These are phyloP conservation scores for Glaciozyma antarctica DNA, from an alignment of 768 basidiomycete genomes.

Conservation along the genomic window DNA sequence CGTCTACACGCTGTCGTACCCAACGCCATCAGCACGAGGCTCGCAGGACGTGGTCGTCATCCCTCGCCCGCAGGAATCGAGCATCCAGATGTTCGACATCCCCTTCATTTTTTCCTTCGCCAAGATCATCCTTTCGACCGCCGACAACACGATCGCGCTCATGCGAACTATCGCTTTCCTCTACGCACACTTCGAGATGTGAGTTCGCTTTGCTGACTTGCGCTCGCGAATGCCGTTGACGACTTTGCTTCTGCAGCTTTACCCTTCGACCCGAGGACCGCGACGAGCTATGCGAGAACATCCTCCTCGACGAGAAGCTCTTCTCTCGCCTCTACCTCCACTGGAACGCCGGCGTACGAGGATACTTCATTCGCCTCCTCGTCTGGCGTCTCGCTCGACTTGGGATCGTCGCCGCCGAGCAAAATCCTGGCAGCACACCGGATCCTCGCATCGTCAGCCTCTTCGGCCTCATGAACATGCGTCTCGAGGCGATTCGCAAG, in stretches of 20 bases:
- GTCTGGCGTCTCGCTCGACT: slow-evolving; percentile 43
- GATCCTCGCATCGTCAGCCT: slow-evolving; percentile 35
- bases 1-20: slow-evolving; percentile 38
- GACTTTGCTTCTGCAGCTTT: slow-evolving; percentile 20
- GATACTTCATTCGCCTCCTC: slow-evolving; percentile 35
- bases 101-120: slow-evolving; percentile 41
- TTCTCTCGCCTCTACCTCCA: slow-evolving; percentile 43
- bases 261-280: slow-evolving; percentile 37
- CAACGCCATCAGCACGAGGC: slow-evolving; percentile 11
- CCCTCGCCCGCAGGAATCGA: slow-evolving; percentile 21
- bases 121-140: slow-evolving; percentile 39
- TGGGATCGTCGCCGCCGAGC: slow-evolving; percentile 31
- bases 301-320: slow-evolving; percentile 40
- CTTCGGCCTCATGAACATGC: slow-evolving; percentile 40
- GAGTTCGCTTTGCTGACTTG: neutral
- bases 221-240: neutral
- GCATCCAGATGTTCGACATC: slow-evolving; percentile 39
- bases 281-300: slow-evolving; percentile 39
- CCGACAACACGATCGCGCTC: slow-evolving; percentile 44
- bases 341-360: slow-evolving; percentile 38
- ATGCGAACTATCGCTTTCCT: slow-evolving; percentile 43
- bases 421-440: slow-evolving; percentile 21
- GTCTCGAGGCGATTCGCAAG: slow-evolving; percentile 42
- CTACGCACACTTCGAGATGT: slow-evolving; percentile 44
- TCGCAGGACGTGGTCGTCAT: slow-evolving; percentile 11